A percentile compares a stretch with the other conserved stretches of the same genome.
Conservation (phyloP, 495 filamentous ascomycete species). For the Platismatia glauca region DNA sequence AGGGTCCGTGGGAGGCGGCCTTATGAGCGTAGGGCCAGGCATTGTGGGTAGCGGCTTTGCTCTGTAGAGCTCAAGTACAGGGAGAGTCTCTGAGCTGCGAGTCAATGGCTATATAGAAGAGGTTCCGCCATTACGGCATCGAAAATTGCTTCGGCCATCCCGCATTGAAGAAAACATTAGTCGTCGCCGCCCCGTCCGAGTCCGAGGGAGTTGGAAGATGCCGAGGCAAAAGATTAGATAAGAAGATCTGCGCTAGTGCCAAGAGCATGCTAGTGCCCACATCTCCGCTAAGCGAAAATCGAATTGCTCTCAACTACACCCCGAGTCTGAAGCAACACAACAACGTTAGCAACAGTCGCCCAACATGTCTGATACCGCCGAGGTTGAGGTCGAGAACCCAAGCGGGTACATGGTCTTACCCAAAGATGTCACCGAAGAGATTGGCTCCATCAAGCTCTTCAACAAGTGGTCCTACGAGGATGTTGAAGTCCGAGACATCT, state of each 20-base stretch:
- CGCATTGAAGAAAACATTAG: background rate
- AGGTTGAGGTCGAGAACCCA: conserved; percentile 81
- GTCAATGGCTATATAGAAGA: background rate
- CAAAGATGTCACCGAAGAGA: conserved; percentile 84
- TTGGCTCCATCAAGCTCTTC: conserved; percentile 96
- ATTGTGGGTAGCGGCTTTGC: conserved; percentile 5
- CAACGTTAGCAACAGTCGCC: conserved; percentile 6
- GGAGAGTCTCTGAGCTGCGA: background rate
- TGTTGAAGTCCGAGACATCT: conserved; percentile 99
- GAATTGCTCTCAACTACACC: background rate
- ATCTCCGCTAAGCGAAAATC: conserved; percentile 5
- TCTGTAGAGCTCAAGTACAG: background rate
- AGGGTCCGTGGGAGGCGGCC: conserved; percentile 60
- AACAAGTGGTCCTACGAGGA: conserved; percentile 97
- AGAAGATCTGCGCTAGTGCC: background rate
- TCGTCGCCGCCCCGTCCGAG: no score
- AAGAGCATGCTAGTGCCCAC: conserved; percentile 10
- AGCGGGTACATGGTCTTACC: conserved; percentile 73
- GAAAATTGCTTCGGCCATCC: background rate
- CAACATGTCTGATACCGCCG: conserved; percentile 93
- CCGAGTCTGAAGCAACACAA: background rate
- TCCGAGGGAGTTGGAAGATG: background rate
- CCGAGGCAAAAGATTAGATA: conserved; percentile 11
- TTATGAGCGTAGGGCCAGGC: conserved; percentile 56
- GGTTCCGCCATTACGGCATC: background rate